Percentiles rank a stretch among this genome's conserved stretches.
phyloP scores from a whole-genome alignment of 225 moss, liverwort and hornwort genomes.

The Lunularia cruciata region DNA sequence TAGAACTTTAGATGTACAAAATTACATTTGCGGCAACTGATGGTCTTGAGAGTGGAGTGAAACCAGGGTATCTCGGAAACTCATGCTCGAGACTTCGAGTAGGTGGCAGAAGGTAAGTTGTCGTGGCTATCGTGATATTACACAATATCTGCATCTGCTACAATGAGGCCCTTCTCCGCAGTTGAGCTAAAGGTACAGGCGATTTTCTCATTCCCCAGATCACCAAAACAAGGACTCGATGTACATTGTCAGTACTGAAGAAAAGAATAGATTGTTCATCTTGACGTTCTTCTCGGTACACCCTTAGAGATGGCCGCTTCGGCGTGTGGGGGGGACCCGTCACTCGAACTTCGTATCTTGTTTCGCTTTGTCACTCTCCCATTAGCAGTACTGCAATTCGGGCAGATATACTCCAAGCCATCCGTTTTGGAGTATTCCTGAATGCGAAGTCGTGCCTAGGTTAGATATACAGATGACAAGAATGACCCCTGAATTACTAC shows the following conservation, averaged over 20 bases:
- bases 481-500: no score
- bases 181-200: background rate
- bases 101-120: background rate
- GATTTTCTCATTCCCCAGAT: conserved; percentile 7
- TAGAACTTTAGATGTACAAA: conserved; percentile 18
- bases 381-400: conserved; percentile 85
- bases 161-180: conserved; percentile 9
- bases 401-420: conserved; percentile 96
- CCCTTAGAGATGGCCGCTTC: conserved; percentile 44
- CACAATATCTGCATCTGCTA: conserved; percentile 13
- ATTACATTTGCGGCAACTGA: conserved; percentile 10
- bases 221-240: conserved; percentile 11
- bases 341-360: conserved; percentile 34
- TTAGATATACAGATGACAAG: no score
- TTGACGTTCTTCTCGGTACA: conserved; percentile 44
- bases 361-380: conserved; percentile 58
- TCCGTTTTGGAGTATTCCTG: conserved; percentile 99
- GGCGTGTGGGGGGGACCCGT: conserved; percentile 27
- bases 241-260: background rate
- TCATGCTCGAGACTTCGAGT: background rate
- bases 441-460: no score
- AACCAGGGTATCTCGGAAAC: conserved; percentile 1
- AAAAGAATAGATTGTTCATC: conserved; percentile 22
- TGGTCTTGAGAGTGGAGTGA: background rate
- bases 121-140: conserved; percentile 1